Percentiles rank a stretch among this genome's conserved stretches.
phyloP scores from a whole-genome alignment of 495 filamentous ascomycete species.

The Neurospora sp. region DNA sequence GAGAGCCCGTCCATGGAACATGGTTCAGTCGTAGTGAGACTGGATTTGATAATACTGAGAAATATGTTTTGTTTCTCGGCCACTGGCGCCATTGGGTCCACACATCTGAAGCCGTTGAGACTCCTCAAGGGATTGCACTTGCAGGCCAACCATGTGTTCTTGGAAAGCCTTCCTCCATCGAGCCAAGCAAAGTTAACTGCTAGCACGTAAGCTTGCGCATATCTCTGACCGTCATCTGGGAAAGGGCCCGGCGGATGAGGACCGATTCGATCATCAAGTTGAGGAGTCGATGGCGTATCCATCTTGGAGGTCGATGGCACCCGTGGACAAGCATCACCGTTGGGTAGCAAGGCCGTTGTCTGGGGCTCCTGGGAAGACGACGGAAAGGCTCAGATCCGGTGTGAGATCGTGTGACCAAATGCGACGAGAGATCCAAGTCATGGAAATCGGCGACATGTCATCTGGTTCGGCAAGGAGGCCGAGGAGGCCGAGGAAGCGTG shows the following conservation, averaged over 20 bases:
- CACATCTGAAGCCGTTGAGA: not conserved
- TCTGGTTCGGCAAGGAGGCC: not conserved
- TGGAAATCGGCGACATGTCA: not conserved
- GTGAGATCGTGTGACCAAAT: slow-evolving; percentile 4
- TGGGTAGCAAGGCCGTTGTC: not conserved
- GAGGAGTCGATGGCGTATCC: not conserved
- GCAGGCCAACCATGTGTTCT: not conserved
- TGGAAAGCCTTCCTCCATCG: not conserved
- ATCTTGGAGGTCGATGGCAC: not conserved
- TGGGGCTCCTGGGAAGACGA: not conserved
- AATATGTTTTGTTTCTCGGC: not conserved
- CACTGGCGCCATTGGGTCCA: not conserved
- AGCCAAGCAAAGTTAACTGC: not conserved
- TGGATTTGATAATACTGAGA: not conserved
- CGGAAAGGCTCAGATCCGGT: slow-evolving; percentile 7
- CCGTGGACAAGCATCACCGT: not conserved
- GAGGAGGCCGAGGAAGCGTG: not conserved
- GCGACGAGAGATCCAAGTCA: not conserved
- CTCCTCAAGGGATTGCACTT: not conserved
- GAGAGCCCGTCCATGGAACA: slow-evolving; percentile 16
- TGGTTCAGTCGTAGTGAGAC: not conserved
- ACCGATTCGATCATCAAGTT: not conserved
- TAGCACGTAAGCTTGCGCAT: not conserved
- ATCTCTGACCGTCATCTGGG: not conserved
- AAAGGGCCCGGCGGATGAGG: not conserved